Conservation (phyloP, 2,329 filamentous ascomycete species). For the Daldinia sp. region DNA sequence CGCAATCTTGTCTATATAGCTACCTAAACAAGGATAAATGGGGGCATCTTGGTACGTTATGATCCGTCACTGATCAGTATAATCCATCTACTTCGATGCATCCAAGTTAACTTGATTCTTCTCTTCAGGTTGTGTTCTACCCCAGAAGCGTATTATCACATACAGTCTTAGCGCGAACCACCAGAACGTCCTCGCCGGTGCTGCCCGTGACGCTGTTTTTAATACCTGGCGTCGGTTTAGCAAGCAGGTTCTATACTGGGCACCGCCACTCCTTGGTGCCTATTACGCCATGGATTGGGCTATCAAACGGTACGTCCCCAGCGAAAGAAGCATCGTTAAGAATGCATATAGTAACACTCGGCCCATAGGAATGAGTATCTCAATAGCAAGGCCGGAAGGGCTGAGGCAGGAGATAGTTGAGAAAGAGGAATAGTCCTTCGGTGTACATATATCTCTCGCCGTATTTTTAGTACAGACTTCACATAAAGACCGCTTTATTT, state of each 20-base stretch:
- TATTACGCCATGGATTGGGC: conserved; percentile 93
- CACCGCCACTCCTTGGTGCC: conserved; percentile 76
- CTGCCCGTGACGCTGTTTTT: conserved; percentile 83
- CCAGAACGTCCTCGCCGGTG: conserved; percentile 83
- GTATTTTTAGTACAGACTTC: too few species aligned
- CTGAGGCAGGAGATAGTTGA: conserved; percentile 1
- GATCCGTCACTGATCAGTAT: not conserved
- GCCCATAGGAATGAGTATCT: conserved; percentile 29
- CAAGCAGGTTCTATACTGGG: conserved; percentile 86
- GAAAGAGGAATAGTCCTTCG: not conserved
- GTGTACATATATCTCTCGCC: not conserved
- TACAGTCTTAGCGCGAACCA: conserved; percentile 87
- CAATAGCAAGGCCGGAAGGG: conserved; percentile 22
- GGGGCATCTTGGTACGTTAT: conserved; percentile 31
- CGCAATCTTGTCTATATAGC: conserved; percentile 3
- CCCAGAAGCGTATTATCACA: conserved; percentile 66
- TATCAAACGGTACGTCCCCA: conserved; percentile 75
- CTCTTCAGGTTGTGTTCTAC: conserved; percentile 55
- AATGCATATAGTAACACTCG: not conserved
- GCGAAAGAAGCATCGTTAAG: not conserved
- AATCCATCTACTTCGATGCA: conserved; percentile 15
- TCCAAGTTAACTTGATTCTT: not conserved
- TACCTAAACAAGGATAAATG: conserved; percentile 37
- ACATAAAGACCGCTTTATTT: too few species aligned
- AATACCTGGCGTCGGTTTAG: conserved; percentile 89